Percentiles rank a stretch among this genome's conserved stretches.
Conservation (phyloP, 371 early-diverging fungal genomes). For the Saksenaea vasiformis region DNA sequence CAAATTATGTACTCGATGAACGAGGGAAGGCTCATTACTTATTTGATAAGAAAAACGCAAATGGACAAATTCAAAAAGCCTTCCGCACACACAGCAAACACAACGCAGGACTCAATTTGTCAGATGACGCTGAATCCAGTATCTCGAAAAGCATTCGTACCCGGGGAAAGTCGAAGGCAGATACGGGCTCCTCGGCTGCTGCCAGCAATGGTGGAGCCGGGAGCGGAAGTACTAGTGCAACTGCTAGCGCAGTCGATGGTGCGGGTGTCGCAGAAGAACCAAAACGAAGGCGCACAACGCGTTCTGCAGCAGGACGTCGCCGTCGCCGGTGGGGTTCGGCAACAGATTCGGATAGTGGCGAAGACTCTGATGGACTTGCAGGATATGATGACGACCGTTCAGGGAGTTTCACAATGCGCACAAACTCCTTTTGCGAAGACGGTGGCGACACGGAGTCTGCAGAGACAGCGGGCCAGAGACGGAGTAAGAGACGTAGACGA, state of each 20-base stretch:
- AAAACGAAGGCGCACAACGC: conserved; percentile 15
- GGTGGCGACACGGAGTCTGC: conserved; percentile 2
- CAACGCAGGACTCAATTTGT: conserved; percentile 21
- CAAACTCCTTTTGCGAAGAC: conserved; percentile 7
- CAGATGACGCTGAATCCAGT: conserved; percentile 15
- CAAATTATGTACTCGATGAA: conserved; percentile 87
- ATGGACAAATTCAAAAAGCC: conserved; percentile 76
- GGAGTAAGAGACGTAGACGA: conserved; percentile 25
- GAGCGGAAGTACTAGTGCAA: conserved; percentile 16
- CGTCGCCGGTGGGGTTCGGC: conserved; percentile 34
- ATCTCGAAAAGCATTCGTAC: conserved; percentile 5
- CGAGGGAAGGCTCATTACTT: conserved; percentile 88
- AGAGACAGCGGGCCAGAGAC: conserved; percentile 12
- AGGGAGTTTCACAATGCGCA: conserved; percentile 60
- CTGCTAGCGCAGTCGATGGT: not conserved
- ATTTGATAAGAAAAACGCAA: conserved; percentile 80
- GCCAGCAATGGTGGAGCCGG: conserved; percentile 15
- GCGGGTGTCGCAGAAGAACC: not conserved
- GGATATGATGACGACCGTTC: conserved; percentile 66
- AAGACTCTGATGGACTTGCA: conserved; percentile 54
- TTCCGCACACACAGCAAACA: conserved; percentile 77
- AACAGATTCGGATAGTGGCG: conserved; percentile 29
- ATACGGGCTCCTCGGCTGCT: not conserved
- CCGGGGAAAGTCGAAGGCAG: not conserved
- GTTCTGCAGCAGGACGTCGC: conserved; percentile 30